Evolutionary conservation across 2,329 filamentous ascomycete species (phyloP).

Genomic region (Pseudocercospora macadamiae): DNA sequence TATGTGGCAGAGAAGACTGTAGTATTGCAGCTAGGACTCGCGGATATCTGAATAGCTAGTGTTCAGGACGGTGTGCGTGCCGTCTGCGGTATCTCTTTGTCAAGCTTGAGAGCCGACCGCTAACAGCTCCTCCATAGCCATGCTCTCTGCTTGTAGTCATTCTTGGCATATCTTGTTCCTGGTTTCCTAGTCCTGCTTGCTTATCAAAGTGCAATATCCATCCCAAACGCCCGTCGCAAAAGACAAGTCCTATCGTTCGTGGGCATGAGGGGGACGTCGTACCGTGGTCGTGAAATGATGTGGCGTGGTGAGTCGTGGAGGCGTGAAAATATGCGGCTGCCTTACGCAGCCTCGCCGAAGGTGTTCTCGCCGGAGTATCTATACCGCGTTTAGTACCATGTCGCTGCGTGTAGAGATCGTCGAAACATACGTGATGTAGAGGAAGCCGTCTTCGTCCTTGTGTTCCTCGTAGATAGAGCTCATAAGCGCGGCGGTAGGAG

Average conservation of each 20-base stretch:
- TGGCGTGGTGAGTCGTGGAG: conserved; percentile 8
- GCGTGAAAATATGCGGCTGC: conserved; percentile 8
- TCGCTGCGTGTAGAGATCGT: not conserved
- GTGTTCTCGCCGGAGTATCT: conserved; percentile 99
- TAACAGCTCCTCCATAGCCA: not conserved
- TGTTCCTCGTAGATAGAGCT: conserved; percentile 99
- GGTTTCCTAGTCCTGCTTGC: conserved; percentile 17
- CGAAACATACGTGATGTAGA: conserved; percentile 86
- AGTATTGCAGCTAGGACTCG: not conserved
- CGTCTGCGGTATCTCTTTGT: conserved; percentile 3
- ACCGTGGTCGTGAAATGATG: conserved; percentile 19
- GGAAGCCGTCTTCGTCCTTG: conserved; percentile 84
- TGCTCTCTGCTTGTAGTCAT: conserved; percentile 6
- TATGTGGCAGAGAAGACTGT: conserved; percentile 1
- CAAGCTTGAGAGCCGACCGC: conserved; percentile 8
- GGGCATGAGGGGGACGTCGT: conserved; percentile 19
- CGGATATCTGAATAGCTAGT: not conserved
- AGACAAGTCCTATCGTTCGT: conserved; percentile 24
- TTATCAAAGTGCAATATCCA: conserved; percentile 12
- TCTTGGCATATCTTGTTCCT: conserved; percentile 12
- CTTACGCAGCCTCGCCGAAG: conserved; percentile 66
- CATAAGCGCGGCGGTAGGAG: conserved; percentile 96
- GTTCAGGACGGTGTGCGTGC: not conserved
- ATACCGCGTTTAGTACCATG: conserved; percentile 22
- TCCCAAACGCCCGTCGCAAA: conserved; percentile 25